phyloP scores from a whole-genome alignment of 176 grass and related monocot genomes.

The Raddia guianensis region DNA sequence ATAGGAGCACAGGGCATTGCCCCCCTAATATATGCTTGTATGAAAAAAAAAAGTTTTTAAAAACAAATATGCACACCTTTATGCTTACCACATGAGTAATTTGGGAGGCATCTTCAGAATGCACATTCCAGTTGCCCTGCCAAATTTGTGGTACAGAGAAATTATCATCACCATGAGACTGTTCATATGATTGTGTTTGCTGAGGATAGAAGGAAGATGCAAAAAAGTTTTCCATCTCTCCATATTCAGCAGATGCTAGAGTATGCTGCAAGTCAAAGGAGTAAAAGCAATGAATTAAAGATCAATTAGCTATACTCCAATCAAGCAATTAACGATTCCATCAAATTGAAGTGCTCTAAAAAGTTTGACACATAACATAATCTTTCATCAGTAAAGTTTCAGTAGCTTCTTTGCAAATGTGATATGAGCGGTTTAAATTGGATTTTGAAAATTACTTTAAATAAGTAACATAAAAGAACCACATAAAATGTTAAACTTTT shows the following conservation, averaged over 20 bases:
- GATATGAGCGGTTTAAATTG: background rate
- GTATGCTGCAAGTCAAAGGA: slow-evolving; percentile 46
- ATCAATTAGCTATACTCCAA: background rate
- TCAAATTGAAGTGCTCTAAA: background rate
- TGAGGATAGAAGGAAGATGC: slow-evolving; percentile 45
- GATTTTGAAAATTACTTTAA: background rate
- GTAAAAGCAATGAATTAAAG: slow-evolving; percentile 12
- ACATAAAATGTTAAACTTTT: background rate
- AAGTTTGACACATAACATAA: slow-evolving; percentile 4
- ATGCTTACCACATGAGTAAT: slow-evolving; percentile 30
- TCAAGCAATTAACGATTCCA: slow-evolving; percentile 1
- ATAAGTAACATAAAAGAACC: background rate
- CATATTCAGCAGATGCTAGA: slow-evolving; percentile 40
- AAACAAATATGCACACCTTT: background rate
- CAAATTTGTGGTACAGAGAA: slow-evolving; percentile 42
- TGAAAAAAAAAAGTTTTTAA: background rate
- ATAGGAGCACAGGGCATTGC: background rate
- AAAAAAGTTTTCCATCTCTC: slow-evolving; percentile 50
- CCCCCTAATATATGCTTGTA: slow-evolving; percentile 3
- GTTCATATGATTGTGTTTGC: slow-evolving; percentile 36
- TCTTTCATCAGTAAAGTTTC: background rate
- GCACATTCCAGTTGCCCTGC: slow-evolving; percentile 37
- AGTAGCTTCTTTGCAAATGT: slow-evolving; percentile 1
- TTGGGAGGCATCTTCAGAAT: slow-evolving; percentile 27
- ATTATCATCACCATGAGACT: slow-evolving; percentile 45